Base-by-base conservation (phyloP, 371 early-diverging fungal genomes). In the Mucor racemosus region DNA sequence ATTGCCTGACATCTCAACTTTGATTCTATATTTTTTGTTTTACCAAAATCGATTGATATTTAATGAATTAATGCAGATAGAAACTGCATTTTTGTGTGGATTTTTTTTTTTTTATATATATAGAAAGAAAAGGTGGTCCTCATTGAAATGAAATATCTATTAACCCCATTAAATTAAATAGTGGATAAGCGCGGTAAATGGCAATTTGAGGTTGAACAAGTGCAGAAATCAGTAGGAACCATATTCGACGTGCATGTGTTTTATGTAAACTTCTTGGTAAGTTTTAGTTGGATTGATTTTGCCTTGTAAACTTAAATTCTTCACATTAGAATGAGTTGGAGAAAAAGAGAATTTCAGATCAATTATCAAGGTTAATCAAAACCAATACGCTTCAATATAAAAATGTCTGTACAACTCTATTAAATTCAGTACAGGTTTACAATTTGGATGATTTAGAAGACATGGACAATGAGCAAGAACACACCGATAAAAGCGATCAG, bases 211-310 rank as follows among this genome's bases (percentile, higher is more conserved):
- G 68, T 63, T 26, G 31, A 57, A 3, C 65, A 68, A 21, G 31
- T 78, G 5, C 41, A 67, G 17, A 13, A 19, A 31, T 14, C 62
- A 15, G 35, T 68, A 0, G 21, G 21, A 21, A n/a, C 60, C 3
- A 64, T 60, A 35, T 40, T 34, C 10, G 69, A 74, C 34, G 13
- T 68, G 3, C 72, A 58, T 14, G 15, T 77, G 39, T 74, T 74
- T 53, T 65, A 68, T 64, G 68, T 62, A 1, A 72, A 77, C 57
- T 48, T 77, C 36, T 31, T 26, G 58, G 77, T 74, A 69, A 57
- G 31, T 50, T 44, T 44, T 44, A 17, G 44, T 7, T 44, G 17
- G 44, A n/a, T n/a, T n/a, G n/a, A n/a, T n/a, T n/a, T n/a, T n/a
- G n/a, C n/a, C n/a, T n/a, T n/a, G n/a, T n/a, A n/a, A n/a, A n/a